Base-by-base conservation (phyloP, 129 eudicot species). In the Tanacetum coccineum region DNA sequence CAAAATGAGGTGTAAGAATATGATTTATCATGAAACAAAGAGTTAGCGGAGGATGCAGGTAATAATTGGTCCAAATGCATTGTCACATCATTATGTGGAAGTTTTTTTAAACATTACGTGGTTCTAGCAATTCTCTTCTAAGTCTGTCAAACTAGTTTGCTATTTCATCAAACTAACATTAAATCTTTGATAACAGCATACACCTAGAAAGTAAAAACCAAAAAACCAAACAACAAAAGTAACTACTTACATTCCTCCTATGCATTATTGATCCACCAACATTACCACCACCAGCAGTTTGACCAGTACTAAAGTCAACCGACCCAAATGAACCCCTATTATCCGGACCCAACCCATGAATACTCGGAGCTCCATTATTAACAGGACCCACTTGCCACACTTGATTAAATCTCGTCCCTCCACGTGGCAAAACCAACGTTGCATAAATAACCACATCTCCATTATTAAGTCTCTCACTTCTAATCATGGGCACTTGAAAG, bases 301-400 rank as follows among this genome's bases (percentile, higher is more conserved):
- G 78, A 1, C 96, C 98, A 42, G 76, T 10, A 6, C 15, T 65
- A 60, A 93, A 93, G 70, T 93, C 85, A 28, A 93, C 72, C 14
- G 61, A 59, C 12, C 86, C 90, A 7, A 15, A 4, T 6, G 96
- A 80, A 42, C 32, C 69, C 20, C 4, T 22, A 50, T 93, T 76
- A 45, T 66, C 85, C 1, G 60, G 3, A 62, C 0, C 15, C 3
- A 21, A 3, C 9, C 17, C 28, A 77, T 93, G 99, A 21, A 4
- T 13, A 12, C 4, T 10, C 52, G 86, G 87, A 64, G 11, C 55
- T 32, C 48, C 83, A 14, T 76, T 67, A 30, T 18, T 21, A 51
- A 86, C 67, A 2, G 79, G 83, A 3, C 98, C 98, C 51, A 63
- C 67, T 59, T 93, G 96, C 98, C 98, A 93, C 0, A 93, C 91